These are phyloP conservation scores for Torulaspora globosa DNA, from an alignment of 1,139 yeast species.

Conservation along the genomic window DNA sequence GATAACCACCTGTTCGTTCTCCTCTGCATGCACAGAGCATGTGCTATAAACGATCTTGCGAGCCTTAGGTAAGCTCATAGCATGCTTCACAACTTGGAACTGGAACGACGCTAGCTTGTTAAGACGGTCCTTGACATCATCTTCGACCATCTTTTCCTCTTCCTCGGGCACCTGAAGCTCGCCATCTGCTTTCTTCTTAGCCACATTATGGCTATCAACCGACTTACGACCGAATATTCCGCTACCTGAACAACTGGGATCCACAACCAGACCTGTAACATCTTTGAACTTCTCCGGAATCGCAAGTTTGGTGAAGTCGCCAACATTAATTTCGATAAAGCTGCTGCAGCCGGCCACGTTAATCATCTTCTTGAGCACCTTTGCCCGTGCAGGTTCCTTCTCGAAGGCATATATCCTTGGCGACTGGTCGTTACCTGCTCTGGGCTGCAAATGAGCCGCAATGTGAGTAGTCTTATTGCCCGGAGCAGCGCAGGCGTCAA, in stretches of 20 bases:
- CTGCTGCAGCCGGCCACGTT: conserved; percentile 64
- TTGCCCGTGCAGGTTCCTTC: conserved; percentile 68
- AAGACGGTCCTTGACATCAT: conserved; percentile 53
- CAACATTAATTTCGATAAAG: conserved; percentile 58
- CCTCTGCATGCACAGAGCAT: conserved; percentile 89
- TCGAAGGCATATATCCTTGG: conserved; percentile 73
- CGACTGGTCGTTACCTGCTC: conserved; percentile 15
- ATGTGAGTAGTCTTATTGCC: conserved; percentile 95
- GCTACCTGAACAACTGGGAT: conserved; percentile 96
- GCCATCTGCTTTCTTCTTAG: conserved; percentile 10
- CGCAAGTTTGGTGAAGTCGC: conserved; percentile 67
- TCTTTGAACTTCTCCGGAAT: conserved; percentile 58
- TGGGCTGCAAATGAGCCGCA: conserved; percentile 53
- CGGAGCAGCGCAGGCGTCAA: conserved; percentile 97
- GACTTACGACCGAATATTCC: conserved; percentile 81
- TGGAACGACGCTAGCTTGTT: conserved; percentile 80
- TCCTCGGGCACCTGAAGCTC: conserved; percentile 31
- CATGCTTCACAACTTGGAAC: conserved; percentile 80
- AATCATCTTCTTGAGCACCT: conserved; percentile 73
- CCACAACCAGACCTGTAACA: conserved; percentile 81
- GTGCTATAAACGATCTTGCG: conserved; percentile 86
- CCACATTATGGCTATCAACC: conserved; percentile 30
- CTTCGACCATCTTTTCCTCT: conserved; percentile 38
- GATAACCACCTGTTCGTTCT: conserved; percentile 86
- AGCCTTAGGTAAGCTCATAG: conserved; percentile 74